A percentile compares a stretch with the other conserved stretches of the same genome.
Conservation (phyloP, 345 rosid genomes). For the Excoecaria agallocha region DNA sequence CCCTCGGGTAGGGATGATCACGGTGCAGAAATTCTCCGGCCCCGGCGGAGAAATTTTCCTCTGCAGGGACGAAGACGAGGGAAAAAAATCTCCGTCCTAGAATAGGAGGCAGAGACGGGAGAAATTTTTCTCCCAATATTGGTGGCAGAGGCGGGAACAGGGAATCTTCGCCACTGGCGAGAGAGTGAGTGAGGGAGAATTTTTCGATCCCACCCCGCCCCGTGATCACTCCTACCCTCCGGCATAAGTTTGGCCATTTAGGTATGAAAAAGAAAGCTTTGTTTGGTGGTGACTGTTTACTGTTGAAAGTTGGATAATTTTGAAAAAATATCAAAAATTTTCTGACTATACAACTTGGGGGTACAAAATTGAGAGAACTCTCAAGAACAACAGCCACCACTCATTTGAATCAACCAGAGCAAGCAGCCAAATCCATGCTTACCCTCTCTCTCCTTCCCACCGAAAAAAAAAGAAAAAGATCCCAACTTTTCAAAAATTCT, state of each 20-base stretch:
- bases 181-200: no score
- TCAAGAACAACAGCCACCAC: slow-evolving; percentile 30
- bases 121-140: no score
- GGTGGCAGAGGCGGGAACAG: no score
- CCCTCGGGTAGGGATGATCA: no score
- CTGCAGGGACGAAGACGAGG: no score
- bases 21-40: no score
- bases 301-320: not conserved
- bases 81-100: no score
- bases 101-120: no score
- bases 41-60: no score
- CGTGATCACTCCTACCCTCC: no score
- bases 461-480: not conserved
- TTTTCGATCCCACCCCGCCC: no score
- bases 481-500: slow-evolving; percentile 3
- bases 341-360: not conserved
- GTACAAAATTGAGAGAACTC: not conserved
- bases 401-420: slow-evolving; percentile 27
- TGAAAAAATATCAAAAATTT: not conserved
- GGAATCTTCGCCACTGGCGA: no score
- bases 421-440: slow-evolving; percentile 28
- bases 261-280: not conserved
- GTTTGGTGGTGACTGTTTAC: not conserved
- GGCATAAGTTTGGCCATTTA: not conserved
- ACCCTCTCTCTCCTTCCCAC: not conserved